Conservation (phyloP, 495 filamentous ascomycete genomes). For the Penicillium canescens region DNA sequence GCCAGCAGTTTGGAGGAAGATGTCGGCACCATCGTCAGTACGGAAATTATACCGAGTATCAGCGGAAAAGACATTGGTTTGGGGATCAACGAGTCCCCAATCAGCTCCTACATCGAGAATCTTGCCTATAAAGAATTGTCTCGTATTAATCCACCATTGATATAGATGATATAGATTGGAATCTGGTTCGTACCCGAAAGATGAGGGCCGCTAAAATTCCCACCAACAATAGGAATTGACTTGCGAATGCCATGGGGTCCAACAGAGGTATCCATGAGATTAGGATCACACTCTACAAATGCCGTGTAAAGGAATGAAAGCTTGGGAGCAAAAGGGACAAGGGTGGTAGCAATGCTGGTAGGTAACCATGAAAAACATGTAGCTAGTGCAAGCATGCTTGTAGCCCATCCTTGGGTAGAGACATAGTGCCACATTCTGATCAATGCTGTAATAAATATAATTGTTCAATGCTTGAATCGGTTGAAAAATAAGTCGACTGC, state of each 20-base stretch:
- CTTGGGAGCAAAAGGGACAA: conserved; percentile 6
- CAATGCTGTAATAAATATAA: not conserved
- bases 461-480: not conserved
- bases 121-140: conserved; percentile 12
- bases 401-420: not conserved
- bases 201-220: conserved; percentile 32
- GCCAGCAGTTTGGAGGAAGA: conserved; percentile 28
- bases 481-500: not conserved
- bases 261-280: conserved; percentile 16
- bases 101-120: conserved; percentile 35
- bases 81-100: conserved; percentile 29
- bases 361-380: not conserved
- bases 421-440: not conserved
- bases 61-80: conserved; percentile 29
- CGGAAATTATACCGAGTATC: conserved; percentile 37
- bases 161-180: too few relatives aligned
- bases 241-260: conserved; percentile 26
- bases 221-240: conserved; percentile 33
- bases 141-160: not conserved
- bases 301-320: conserved; percentile 33
- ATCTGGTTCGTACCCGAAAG: conserved; percentile 16
- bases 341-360: conserved; percentile 32
- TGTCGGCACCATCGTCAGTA: conserved; percentile 30
- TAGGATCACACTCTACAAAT: conserved; percentile 24
- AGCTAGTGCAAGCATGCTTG: not conserved